These are phyloP conservation scores for Lepidopterella palustris DNA, from an alignment of 495 filamentous ascomycete genomes.

Conservation along the genomic window DNA sequence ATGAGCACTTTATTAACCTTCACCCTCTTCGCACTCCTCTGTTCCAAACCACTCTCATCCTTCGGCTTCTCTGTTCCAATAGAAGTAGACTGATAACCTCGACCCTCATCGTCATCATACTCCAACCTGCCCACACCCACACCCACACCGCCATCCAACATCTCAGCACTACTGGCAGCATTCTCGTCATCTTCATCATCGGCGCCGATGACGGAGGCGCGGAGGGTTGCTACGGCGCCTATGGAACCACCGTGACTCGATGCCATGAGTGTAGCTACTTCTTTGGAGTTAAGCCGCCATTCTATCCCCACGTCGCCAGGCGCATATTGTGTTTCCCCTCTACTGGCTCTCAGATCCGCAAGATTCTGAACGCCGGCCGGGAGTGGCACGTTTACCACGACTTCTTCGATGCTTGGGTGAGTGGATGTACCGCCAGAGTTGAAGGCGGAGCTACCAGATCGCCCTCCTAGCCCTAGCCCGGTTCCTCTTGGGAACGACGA, in stretches of 20 bases:
- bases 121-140: constrained; percentile 28
- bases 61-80: constrained; percentile 38
- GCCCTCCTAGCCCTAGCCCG: constrained; percentile 2
- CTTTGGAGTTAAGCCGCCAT: constrained; percentile 75
- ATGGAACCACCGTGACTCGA: constrained; percentile 33
- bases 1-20: constrained; percentile 77
- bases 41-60: constrained; percentile 23
- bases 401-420: constrained; percentile 68
- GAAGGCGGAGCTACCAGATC: constrained; percentile 43
- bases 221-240: constrained; percentile 65
- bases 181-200: constrained; percentile 55
- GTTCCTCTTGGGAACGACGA: too few species aligned
- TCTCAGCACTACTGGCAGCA: constrained; percentile 35
- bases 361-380: constrained; percentile 77
- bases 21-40: constrained; percentile 47
- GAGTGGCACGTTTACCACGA: constrained; percentile 74
- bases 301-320: constrained; percentile 66
- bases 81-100: constrained; percentile 21
- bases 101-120: constrained; percentile 45
- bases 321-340: constrained; percentile 76
- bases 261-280: constrained; percentile 43
- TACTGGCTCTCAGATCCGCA: constrained; percentile 73
- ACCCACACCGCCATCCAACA: constrained; percentile 8
- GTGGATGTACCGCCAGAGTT: constrained; percentile 44
- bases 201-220: constrained; percentile 71